These are phyloP conservation scores for Eimeria falciformis DNA, from an alignment of 169 alveolate species.

Conservation along the genomic window DNA sequence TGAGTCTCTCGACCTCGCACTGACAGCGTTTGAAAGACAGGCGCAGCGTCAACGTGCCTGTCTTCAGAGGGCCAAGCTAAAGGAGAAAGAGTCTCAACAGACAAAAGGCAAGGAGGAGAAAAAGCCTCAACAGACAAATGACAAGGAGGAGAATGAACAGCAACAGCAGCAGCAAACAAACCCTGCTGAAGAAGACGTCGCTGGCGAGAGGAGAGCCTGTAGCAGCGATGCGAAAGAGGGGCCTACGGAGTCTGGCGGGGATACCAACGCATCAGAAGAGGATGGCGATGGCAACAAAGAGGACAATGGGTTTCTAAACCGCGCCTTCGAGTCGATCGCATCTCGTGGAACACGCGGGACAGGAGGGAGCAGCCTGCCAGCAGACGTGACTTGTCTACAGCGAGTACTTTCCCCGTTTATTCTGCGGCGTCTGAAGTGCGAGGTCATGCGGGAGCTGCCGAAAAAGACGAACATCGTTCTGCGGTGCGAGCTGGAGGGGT, in stretches of 20 bases:
- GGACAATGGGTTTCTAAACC: background rate
- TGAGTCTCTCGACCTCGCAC: constrained; percentile 84
- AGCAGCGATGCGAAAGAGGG: background rate
- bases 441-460: constrained; percentile 90
- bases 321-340: background rate
- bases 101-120: background rate
- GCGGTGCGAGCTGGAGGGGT: constrained; percentile 75
- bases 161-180: constrained; percentile 37
- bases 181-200: background rate
- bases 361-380: constrained; percentile 41
- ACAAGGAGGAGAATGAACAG: background rate
- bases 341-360: background rate
- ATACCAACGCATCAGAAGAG: background rate
- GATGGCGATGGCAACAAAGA: constrained; percentile 11
- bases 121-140: background rate
- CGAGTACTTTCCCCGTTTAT: constrained; percentile 92
- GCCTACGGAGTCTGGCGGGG: background rate
- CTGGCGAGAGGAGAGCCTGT: background rate
- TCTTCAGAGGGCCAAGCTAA: constrained; percentile 34
- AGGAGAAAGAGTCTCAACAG: background rate
- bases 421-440: constrained; percentile 89
- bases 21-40: constrained; percentile 81
- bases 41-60: constrained; percentile 67
- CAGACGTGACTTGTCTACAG: constrained; percentile 85
- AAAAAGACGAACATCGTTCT: constrained; percentile 80